phyloP scores from a whole-genome alignment of 1,139 yeast genomes.

The Zygosaccharomyces pseudobailii region DNA sequence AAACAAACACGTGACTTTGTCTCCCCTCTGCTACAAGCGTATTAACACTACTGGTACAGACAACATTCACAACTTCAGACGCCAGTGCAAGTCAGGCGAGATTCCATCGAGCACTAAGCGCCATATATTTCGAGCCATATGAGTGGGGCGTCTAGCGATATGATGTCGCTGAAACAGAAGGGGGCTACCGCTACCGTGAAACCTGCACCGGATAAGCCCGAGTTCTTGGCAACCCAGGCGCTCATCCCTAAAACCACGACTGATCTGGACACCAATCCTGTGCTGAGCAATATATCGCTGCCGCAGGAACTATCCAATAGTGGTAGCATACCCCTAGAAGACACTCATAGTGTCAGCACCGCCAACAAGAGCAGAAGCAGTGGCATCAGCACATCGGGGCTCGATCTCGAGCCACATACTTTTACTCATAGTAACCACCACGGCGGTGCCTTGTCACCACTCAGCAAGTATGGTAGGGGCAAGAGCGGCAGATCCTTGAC shows the following conservation, averaged over 20 bases:
- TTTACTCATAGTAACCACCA: background rate
- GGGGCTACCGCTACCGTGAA: conserved; percentile 2
- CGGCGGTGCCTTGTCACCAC: background rate
- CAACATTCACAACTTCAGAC: too few relatives aligned
- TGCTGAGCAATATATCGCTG: conserved; percentile 25
- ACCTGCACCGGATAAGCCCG: conserved; percentile 16
- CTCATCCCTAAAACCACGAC: conserved; percentile 27
- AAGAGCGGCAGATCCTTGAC: conserved; percentile 14
- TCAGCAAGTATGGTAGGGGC: background rate
- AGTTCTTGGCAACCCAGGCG: conserved; percentile 18
- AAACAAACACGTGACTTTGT: too few relatives aligned
- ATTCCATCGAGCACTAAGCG: too few relatives aligned
- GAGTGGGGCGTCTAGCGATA: conserved; percentile 1
- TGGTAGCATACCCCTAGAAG: background rate
- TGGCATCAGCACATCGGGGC: background rate
- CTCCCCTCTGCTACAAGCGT: too few relatives aligned
- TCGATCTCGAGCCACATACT: background rate
- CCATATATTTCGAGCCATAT: background rate
- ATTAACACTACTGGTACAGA: too few relatives aligned
- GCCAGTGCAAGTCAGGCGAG: too few relatives aligned
- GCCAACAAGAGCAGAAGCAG: background rate
- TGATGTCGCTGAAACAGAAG: conserved; percentile 1
- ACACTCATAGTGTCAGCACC: conserved; percentile 1
- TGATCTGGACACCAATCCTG: conserved; percentile 29
- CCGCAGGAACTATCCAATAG: conserved; percentile 11